These are phyloP conservation scores for Pseudisothecium myosuroides DNA, from an alignment of 225 moss, liverwort and hornwort species.

Conservation along the genomic window DNA sequence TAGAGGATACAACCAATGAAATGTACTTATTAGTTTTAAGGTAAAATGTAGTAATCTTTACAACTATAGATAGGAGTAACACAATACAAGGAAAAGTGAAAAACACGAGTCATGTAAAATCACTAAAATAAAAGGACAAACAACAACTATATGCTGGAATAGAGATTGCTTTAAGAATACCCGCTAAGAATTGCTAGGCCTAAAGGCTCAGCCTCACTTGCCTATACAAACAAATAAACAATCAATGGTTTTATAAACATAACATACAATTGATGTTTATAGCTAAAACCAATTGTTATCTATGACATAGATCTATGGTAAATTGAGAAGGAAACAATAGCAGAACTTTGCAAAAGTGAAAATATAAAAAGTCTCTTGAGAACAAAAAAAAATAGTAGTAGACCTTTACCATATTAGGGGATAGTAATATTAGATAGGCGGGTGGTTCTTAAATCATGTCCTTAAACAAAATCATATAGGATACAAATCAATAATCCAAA, in stretches of 20 bases:
- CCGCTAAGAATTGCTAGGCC: accelerated
- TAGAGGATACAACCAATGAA: neutral
- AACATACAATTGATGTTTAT: neutral
- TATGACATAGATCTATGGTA: neutral
- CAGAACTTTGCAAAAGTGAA: too few relatives aligned
- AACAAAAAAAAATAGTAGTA: too few relatives aligned
- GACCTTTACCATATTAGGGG: too few relatives aligned
- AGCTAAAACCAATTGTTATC: neutral
- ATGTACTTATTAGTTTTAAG: neutral
- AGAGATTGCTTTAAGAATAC: neutral
- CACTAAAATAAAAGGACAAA: neutral
- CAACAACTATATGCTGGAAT: accelerated
- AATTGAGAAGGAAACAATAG: neutral
- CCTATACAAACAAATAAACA: neutral
- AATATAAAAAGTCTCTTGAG: too few relatives aligned
- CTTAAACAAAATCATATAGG: too few relatives aligned
- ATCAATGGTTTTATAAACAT: neutral
- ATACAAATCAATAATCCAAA: too few relatives aligned
- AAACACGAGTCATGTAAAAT: neutral
- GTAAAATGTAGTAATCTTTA: neutral
- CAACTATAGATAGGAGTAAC: accelerated
- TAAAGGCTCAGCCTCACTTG: neutral
- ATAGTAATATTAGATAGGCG: too few relatives aligned
- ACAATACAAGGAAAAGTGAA: neutral
- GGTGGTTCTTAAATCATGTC: too few relatives aligned